Base-by-base conservation (phyloP, 148 eudicot species). In the Chenopodium formosanum region DNA sequence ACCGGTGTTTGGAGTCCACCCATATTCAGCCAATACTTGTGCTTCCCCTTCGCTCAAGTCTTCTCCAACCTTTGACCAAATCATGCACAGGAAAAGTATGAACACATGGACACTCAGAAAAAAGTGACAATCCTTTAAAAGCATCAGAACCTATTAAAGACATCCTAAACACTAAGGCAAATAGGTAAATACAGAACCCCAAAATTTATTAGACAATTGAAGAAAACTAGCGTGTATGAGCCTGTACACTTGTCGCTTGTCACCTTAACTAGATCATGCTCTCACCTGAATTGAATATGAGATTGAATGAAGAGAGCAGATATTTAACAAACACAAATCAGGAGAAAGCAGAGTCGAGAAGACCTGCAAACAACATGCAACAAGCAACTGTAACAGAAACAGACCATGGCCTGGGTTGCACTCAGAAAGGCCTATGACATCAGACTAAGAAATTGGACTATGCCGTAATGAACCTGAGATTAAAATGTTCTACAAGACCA, bases 21-120 rank as follows among this genome's bases (percentile, higher is more conserved):
- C 99, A 68, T 89, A 97, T 78, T 86, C 91, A 77, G 86, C 84
- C 83, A 97, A 84, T 65, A 97, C 95, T 31, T 85, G 88, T 22
- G 99, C 99, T 89, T 97, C 99, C 20, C 94, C 97, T 81, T 97
- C 94, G 22, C 82, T 90, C 73, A 96, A 78, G 82, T 94, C 97
- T 60, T 92, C 90, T 50, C 99, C 99, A 75, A 94, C 93, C 99
- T 97, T 12, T 67, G 20, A 71, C 60, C 4, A 29, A 47, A 50
- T 22, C 50, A 68, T 25, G 7, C 62, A 71, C 67, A 78, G 50
- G 44, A 20, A 32, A 71, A 8, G 10, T 27, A 34, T 19, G 40
- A 74, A 52, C 23, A 22, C 23, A 60, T 19, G 17, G 23, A 7
- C 52, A 22, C 65, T 60, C 23, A 4, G 62, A 60, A 22, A 62